Evolutionary conservation across 257 asterid genomes (phyloP).

Genomic region (Nicotiana sylvestris): DNA sequence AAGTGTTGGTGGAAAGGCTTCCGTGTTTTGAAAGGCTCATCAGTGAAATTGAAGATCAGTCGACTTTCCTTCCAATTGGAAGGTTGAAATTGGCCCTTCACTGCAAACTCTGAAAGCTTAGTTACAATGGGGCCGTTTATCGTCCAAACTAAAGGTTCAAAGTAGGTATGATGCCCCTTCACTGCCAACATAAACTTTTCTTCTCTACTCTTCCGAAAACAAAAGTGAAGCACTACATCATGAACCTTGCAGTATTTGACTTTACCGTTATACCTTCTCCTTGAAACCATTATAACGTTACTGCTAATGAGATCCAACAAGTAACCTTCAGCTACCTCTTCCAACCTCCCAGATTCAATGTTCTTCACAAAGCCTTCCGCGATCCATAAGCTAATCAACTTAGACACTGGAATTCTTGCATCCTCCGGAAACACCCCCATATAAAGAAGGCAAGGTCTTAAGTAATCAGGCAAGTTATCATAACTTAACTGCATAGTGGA

Average conservation of each 20-base stretch:
- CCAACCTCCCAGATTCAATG: neutral
- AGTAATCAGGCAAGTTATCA: neutral
- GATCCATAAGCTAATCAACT: neutral
- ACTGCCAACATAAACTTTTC: neutral
- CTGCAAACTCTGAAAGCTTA: no score
- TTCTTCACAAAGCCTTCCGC: neutral
- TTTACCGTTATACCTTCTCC: neutral
- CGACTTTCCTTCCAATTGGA: no score
- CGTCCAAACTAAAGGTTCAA: no score
- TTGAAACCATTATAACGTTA: neutral
- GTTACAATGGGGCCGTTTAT: no score
- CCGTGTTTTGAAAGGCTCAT: no score
- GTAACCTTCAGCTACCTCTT: constrained; percentile 5
- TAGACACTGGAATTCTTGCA: neutral
- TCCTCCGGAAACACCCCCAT: constrained; percentile 9
- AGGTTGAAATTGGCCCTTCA: no score
- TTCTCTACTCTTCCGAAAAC: neutral
- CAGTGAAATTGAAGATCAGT: no score
- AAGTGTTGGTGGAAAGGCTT: neutral
- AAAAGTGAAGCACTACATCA: constrained; percentile 1
- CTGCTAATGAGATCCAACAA: neutral
- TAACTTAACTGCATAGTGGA: neutral
- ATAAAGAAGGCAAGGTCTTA: constrained; percentile 3
- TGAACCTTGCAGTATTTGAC: neutral
- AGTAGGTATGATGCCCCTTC: neutral